Percentiles rank a stretch among this genome's conserved stretches.
Conservation (phyloP, 1,284 basidiomycete species). For the Leucoagaricus sp. region DNA sequence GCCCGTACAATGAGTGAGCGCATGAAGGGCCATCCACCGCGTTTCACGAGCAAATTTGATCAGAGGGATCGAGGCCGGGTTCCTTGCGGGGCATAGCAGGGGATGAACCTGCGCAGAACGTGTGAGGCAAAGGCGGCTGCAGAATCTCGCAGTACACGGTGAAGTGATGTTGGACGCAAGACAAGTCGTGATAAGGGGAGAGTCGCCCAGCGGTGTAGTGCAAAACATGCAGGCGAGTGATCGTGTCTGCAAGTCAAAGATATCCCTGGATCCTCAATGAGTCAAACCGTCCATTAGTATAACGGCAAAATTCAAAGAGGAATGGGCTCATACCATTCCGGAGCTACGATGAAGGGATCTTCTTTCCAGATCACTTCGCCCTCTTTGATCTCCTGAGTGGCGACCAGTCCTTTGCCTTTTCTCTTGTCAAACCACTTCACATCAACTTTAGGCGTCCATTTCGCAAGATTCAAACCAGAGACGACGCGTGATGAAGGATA, state of each 20-base stretch:
- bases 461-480: slow-evolving; percentile 58
- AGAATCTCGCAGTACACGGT: slow-evolving; percentile 70
- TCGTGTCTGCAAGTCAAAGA: slow-evolving; percentile 62
- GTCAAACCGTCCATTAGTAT: not conserved
- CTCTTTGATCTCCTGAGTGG: slow-evolving; percentile 61
- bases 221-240: slow-evolving; percentile 67
- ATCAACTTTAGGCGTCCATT: slow-evolving; percentile 65
- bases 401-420: slow-evolving; percentile 86
- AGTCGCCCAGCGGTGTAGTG: slow-evolving; percentile 55
- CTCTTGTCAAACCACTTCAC: slow-evolving; percentile 69
- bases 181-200: slow-evolving; percentile 49
- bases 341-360: slow-evolving; percentile 70
- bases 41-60: slow-evolving; percentile 58
- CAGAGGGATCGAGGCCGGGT: slow-evolving; percentile 65
- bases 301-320: not conserved
- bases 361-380: slow-evolving; percentile 86
- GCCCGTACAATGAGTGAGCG: slow-evolving; percentile 66
- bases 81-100: slow-evolving; percentile 74
- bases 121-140: slow-evolving; percentile 73
- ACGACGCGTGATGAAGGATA: slow-evolving; percentile 71
- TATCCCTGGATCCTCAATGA: slow-evolving; percentile 50
- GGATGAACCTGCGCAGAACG: slow-evolving; percentile 66
- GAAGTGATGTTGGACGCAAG: slow-evolving; percentile 39
- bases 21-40: slow-evolving; percentile 78
- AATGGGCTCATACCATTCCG: slow-evolving; percentile 58